Evolutionary conservation across 164 flowering plant genomes (phyloP).

Genomic region (Kalanchoe fedtschenkoi): DNA sequence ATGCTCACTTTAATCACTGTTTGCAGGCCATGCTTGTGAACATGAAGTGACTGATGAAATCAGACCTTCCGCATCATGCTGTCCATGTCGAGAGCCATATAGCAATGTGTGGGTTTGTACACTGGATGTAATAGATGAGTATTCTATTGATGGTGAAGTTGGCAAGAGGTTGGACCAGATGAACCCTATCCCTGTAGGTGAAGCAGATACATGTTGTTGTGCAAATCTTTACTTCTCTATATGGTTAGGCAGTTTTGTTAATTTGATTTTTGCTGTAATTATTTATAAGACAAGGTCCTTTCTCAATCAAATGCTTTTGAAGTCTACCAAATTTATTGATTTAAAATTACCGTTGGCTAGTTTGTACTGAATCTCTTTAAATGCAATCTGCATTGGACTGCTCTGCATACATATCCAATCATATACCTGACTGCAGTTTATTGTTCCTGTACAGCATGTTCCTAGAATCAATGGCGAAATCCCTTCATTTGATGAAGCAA

Average conservation of each 20-base stretch:
- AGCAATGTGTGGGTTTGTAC: constrained; percentile 35
- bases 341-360: background rate
- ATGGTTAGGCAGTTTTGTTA: background rate
- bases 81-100: constrained; percentile 40
- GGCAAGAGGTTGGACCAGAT: constrained; percentile 72
- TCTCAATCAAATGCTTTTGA: background rate
- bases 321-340: background rate
- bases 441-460: constrained; percentile 54
- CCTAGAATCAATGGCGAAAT: constrained; percentile 94
- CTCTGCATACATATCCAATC: background rate
- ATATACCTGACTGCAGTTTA: background rate
- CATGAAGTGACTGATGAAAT: constrained; percentile 35
- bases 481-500: constrained; percentile 88
- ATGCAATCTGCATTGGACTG: background rate
- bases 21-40: constrained; percentile 37
- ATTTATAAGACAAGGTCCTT: background rate
- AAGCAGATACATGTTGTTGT: background rate
- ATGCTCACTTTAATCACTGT: constrained; percentile 6
- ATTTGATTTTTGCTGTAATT: background rate
- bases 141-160: constrained; percentile 61
- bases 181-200: constrained; percentile 70
- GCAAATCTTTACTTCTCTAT: background rate
- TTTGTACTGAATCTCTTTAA: background rate
- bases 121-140: constrained; percentile 50
- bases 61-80: constrained; percentile 48